These are phyloP conservation scores for Lichtheimia ramosa DNA, from an alignment of 371 early-diverging fungal genomes.

Conservation along the genomic window DNA sequence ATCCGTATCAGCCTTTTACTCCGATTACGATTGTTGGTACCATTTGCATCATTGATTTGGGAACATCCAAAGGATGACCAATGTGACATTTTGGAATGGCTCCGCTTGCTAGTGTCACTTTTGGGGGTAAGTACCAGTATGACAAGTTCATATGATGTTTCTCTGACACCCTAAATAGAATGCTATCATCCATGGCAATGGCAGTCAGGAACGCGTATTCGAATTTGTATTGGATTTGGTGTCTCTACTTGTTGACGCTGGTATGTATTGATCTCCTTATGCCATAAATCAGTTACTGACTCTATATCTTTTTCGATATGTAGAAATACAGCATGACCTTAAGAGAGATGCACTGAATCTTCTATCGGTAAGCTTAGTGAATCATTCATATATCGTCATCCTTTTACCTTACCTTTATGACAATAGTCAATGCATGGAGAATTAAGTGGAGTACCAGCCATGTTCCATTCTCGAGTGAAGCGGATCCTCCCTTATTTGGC, in stretches of 20 bases:
- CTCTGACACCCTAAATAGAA: slow-evolving; percentile 23
- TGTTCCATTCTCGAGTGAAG: slow-evolving; percentile 57
- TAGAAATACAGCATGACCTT: slow-evolving; percentile 40
- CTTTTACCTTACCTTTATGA: not conserved
- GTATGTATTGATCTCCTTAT: not conserved
- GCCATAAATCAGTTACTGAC: too few relatives aligned
- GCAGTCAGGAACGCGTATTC: slow-evolving; percentile 61
- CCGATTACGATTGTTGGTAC: slow-evolving; percentile 54
- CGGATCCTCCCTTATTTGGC: slow-evolving; percentile 61
- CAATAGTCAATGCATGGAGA: slow-evolving; percentile 37
- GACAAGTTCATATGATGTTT: not conserved
- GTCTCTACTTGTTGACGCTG: slow-evolving; percentile 59
- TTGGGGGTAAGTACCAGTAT: slow-evolving; percentile 32
- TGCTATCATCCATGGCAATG: slow-evolving; percentile 61
- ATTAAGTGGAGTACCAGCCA: slow-evolving; percentile 47
- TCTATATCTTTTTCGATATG: not conserved
- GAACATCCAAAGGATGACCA: slow-evolving; percentile 51
- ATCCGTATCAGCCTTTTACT: slow-evolving; percentile 47
- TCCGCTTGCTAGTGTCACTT: slow-evolving; percentile 31
- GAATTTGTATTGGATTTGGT: slow-evolving; percentile 63
- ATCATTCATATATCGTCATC: not conserved
- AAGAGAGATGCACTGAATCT: slow-evolving; percentile 32
- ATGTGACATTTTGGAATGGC: slow-evolving; percentile 52
- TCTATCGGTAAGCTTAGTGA: slow-evolving; percentile 26
- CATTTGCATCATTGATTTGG: slow-evolving; percentile 57